phyloP scores from a whole-genome alignment of 2,329 filamentous ascomycete species.

The Coniochaeta prunicola region DNA sequence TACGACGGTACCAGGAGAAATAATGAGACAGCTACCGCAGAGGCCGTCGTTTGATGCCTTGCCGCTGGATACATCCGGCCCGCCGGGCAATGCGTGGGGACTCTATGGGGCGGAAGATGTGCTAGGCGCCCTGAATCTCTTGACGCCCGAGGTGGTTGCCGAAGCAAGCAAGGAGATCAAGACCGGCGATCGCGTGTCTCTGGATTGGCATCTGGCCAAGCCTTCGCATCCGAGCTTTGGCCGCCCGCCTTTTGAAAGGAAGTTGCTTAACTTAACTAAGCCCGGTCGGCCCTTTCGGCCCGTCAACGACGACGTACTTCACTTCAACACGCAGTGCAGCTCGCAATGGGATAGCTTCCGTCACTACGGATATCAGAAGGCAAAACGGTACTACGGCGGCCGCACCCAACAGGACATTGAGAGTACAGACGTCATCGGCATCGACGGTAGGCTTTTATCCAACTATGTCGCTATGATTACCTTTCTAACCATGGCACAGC shows the following conservation, averaged over 20 bases:
- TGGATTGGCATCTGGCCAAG: neutral
- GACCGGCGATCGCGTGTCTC: neutral
- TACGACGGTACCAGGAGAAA: no score
- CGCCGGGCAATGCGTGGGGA: neutral
- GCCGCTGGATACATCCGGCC: neutral
- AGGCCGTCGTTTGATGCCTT: neutral
- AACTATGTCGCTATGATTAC: no score
- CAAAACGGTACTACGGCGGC: no score
- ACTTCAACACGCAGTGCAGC: neutral
- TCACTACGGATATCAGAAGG: neutral
- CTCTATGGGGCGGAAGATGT: neutral
- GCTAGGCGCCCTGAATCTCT: neutral
- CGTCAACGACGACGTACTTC: neutral
- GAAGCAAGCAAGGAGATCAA: neutral
- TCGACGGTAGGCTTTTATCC: neutral
- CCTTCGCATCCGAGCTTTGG: neutral
- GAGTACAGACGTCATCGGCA: neutral
- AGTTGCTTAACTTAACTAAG: no score
- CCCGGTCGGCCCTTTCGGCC: no score
- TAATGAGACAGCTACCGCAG: no score
- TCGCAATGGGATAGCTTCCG: neutral
- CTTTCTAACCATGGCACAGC: constrained; percentile 12
- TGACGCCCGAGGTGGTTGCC: neutral
- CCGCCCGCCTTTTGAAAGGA: no score
- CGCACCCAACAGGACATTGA: neutral